Evolutionary conservation across 2,329 filamentous ascomycete genomes (phyloP).

Genomic region (Monosporascus sp.): DNA sequence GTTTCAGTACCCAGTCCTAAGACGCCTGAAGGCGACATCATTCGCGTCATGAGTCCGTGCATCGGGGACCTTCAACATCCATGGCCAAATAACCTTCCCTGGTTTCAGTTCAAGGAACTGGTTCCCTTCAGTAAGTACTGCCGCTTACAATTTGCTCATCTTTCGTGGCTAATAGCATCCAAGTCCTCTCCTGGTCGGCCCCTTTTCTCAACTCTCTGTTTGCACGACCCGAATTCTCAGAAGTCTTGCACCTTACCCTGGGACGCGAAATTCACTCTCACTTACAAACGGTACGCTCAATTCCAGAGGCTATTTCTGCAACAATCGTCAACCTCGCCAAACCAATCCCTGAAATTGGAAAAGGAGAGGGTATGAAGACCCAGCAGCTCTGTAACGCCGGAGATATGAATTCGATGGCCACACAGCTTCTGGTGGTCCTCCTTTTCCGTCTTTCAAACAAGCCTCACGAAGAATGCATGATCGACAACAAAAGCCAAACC

Average conservation of each 20-base stretch:
- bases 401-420: neutral
- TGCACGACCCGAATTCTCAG: too few species aligned
- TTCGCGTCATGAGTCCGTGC: conserved; percentile 3
- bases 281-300: too few species aligned
- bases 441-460: conserved; percentile 5
- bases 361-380: neutral
- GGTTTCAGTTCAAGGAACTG: conserved; percentile 1
- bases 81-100: conserved; percentile 9
- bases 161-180: too few species aligned
- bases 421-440: conserved; percentile 2
- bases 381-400: neutral
- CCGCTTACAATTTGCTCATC: too few species aligned
- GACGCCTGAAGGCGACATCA: neutral
- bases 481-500: too few species aligned
- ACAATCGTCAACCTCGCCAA: neutral
- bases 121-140: neutral
- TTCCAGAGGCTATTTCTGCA: neutral
- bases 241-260: too few species aligned
- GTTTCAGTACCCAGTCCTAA: conserved; percentile 3
- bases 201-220: too few species aligned
- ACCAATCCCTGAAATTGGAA: neutral
- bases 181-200: too few species aligned
- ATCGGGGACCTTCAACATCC: neutral
- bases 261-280: too few species aligned
- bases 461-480: too few species aligned